phyloP scores from a whole-genome alignment of 2,329 filamentous ascomycete genomes.

The Cryphonectria japonica region DNA sequence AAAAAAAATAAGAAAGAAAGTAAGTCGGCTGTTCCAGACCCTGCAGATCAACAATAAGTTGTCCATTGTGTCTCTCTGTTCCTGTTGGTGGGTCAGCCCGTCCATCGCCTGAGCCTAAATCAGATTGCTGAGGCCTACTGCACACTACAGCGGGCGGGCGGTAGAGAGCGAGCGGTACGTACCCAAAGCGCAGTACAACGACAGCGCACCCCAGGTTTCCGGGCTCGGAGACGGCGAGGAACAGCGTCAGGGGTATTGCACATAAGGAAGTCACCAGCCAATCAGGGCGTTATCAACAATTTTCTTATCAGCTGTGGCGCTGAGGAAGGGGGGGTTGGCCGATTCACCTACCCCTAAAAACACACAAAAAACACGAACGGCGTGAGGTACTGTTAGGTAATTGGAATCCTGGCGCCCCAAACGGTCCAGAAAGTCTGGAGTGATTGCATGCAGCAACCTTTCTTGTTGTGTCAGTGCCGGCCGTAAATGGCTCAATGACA shows the following conservation, averaged over 20 bases:
- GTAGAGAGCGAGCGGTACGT: too few relatives aligned
- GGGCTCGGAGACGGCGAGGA: neutral
- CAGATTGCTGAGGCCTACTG: too few relatives aligned
- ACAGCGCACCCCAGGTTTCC: too few relatives aligned
- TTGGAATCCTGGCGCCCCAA: neutral
- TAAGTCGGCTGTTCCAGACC: neutral
- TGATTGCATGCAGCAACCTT: neutral
- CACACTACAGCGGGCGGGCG: too few relatives aligned
- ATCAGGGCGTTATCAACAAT: neutral
- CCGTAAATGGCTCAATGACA: slow-evolving; percentile 2
- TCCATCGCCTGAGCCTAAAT: neutral
- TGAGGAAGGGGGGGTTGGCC: neutral
- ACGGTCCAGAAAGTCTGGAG: neutral
- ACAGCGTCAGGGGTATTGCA: slow-evolving; percentile 5
- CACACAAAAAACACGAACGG: neutral
- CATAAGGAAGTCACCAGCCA: neutral
- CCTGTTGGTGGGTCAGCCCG: neutral
- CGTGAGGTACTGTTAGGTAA: neutral
- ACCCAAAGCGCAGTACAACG: too few relatives aligned
- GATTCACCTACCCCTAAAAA: neutral
- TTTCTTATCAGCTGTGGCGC: slow-evolving; percentile 2
- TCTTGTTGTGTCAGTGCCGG: neutral
- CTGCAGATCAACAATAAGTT: neutral
- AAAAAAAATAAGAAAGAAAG: neutral
- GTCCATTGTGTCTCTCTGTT: neutral